Conservation (phyloP, 306 rosid species). For the Lablab purpureus region DNA sequence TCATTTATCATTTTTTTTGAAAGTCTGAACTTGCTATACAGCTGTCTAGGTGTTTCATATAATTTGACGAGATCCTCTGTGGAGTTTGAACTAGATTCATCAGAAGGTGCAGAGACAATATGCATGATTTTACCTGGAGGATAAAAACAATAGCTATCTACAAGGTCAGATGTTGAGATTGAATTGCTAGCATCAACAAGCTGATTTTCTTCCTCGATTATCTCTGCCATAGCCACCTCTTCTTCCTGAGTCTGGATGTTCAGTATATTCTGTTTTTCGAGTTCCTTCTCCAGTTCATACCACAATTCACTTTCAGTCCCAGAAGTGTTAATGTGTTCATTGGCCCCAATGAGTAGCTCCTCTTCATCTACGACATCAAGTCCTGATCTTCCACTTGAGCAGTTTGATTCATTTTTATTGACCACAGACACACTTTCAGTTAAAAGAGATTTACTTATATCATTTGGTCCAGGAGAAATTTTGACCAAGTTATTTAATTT, state of each 20-base stretch:
- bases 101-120: slow-evolving; percentile 56
- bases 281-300: slow-evolving; percentile 74
- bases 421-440: slow-evolving; percentile 34
- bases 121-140: slow-evolving; percentile 89
- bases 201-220: slow-evolving; percentile 65
- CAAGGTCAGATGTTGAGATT: slow-evolving; percentile 45
- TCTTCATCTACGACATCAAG: slow-evolving; percentile 68
- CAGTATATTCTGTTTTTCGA: slow-evolving; percentile 49
- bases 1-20: slow-evolving; percentile 91
- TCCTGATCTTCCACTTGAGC: slow-evolving; percentile 53
- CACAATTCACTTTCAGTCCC: slow-evolving; percentile 74
- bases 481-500: slow-evolving; percentile 46
- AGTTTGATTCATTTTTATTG: slow-evolving; percentile 49
- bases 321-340: slow-evolving; percentile 46
- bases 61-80: slow-evolving; percentile 58
- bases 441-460: slow-evolving; percentile 47
- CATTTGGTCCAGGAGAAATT: slow-evolving; percentile 39
- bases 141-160: slow-evolving; percentile 67
- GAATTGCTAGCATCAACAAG: slow-evolving; percentile 60
- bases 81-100: slow-evolving; percentile 51
- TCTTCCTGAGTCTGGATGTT: slow-evolving; percentile 49
- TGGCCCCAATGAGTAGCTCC: slow-evolving; percentile 50
- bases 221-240: slow-evolving; percentile 73
- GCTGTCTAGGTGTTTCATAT: slow-evolving; percentile 73
- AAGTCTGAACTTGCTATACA: slow-evolving; percentile 87